Conservation (phyloP, 352 stramenopile species). For the Phytopythium boreale region DNA sequence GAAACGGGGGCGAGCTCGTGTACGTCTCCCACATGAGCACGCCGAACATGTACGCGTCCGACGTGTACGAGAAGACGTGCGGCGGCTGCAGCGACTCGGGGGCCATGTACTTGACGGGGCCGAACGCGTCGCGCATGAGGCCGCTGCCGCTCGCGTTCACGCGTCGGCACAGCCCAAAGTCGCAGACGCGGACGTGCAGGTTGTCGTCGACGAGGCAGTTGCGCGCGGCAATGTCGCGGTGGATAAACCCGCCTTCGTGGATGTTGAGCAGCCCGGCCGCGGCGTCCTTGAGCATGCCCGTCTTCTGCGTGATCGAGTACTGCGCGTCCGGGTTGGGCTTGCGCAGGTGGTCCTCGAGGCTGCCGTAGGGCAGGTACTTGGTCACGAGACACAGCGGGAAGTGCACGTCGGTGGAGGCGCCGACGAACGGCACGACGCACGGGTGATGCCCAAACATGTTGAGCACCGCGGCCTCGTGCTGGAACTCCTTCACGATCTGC, state of each 20-base stretch:
- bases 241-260: slow-evolving; percentile 82
- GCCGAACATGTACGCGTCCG: slow-evolving; percentile 82
- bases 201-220: slow-evolving; percentile 76
- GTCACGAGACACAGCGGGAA: slow-evolving; percentile 69
- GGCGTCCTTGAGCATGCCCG: slow-evolving; percentile 67
- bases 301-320: slow-evolving; percentile 43
- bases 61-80: slow-evolving; percentile 73
- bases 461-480: slow-evolving; percentile 75
- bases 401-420: slow-evolving; percentile 63
- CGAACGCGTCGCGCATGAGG: slow-evolving; percentile 62
- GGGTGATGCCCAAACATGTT: slow-evolving; percentile 84
- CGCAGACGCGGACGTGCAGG: slow-evolving; percentile 65
- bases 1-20: slow-evolving; percentile 50
- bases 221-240: slow-evolving; percentile 72
- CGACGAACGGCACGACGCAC: slow-evolving; percentile 79
- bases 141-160: slow-evolving; percentile 42
- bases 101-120: slow-evolving; percentile 83
- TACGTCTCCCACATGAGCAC: slow-evolving; percentile 85
- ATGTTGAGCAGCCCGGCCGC: slow-evolving; percentile 77
- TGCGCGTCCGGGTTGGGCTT: slow-evolving; percentile 19
- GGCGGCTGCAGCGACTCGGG: slow-evolving; percentile 75
- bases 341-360: slow-evolving; percentile 66
- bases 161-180: slow-evolving; percentile 75
- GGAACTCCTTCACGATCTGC: slow-evolving; percentile 80
- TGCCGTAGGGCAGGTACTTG: slow-evolving; percentile 71